Conservation (phyloP, 257 asterid species). For the Solanum gandarillasii region DNA sequence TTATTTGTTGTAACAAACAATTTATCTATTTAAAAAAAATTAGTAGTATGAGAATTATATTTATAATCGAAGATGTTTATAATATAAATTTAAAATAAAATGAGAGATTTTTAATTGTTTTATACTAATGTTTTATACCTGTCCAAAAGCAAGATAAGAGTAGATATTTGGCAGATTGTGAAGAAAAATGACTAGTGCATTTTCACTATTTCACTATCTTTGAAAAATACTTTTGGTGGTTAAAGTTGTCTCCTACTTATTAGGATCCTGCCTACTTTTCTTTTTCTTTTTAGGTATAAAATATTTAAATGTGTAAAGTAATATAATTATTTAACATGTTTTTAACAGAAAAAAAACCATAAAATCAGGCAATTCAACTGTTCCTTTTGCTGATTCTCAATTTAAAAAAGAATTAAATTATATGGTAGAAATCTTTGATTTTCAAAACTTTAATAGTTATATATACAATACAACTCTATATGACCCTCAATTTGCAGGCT, state of each 20-base stretch:
- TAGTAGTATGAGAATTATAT: background rate
- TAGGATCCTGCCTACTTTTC: background rate
- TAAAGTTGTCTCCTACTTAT: background rate
- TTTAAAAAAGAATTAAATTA: background rate
- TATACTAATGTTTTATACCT: background rate
- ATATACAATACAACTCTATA: background rate
- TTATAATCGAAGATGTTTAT: background rate
- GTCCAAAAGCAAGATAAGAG: slow-evolving; percentile 2
- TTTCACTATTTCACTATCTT: background rate
- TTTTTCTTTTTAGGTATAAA: background rate
- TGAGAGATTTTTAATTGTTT: background rate
- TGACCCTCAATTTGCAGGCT: background rate
- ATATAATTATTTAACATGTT: background rate
- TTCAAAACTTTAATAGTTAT: too few relatives aligned
- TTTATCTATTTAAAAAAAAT: background rate
- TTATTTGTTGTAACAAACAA: background rate
- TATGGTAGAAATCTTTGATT: too few relatives aligned
- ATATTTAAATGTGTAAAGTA: background rate
- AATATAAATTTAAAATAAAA: background rate
- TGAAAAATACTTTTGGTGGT: background rate
- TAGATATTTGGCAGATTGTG: background rate
- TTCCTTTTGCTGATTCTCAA: background rate
- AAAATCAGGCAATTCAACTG: background rate
- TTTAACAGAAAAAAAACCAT: background rate
- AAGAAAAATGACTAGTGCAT: background rate